Percentiles rank a stretch among this genome's conserved stretches.
Conservation (phyloP, 495 filamentous ascomycete species). For the Jackrogersella multiformis region DNA sequence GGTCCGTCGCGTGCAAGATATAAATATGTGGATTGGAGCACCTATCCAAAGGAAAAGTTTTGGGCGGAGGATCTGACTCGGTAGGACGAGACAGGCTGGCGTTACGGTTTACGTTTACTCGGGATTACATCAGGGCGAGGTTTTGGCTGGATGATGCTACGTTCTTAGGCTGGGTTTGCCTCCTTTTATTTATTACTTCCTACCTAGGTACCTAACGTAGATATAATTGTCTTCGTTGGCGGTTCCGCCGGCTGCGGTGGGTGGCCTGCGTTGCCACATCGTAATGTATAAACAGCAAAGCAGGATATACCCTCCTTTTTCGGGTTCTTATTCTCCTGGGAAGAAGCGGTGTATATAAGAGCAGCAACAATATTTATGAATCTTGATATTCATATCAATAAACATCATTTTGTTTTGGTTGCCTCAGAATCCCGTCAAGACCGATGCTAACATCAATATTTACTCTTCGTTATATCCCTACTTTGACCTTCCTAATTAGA, state of each 20-base stretch:
- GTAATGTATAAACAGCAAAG: slow-evolving; percentile 22
- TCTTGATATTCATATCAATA: neutral
- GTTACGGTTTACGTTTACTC: slow-evolving; percentile 5
- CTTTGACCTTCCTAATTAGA: neutral
- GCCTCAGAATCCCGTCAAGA: no score
- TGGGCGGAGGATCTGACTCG: neutral
- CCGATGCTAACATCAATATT: no score
- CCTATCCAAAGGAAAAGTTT: neutral
- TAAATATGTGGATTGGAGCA: neutral
- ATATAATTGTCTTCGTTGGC: slow-evolving; percentile 1
- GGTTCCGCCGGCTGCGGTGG: slow-evolving; percentile 3
- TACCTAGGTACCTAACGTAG: no score
- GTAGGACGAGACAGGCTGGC: neutral
- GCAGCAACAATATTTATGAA: slow-evolving; percentile 1
- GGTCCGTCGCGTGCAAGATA: neutral
- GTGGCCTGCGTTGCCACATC: neutral
- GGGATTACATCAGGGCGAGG: neutral
- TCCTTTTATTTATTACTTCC: slow-evolving; percentile 6
- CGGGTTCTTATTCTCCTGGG: neutral
- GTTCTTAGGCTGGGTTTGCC: neutral
- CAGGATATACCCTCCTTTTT: slow-evolving; percentile 37
- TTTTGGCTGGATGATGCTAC: neutral
- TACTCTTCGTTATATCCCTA: neutral
- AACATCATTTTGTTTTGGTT: no score
- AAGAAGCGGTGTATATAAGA: slow-evolving; percentile 21